Evolutionary conservation across 208 protist genomes (phyloP).

Genomic region (Vickermania spadyakhi): DNA sequence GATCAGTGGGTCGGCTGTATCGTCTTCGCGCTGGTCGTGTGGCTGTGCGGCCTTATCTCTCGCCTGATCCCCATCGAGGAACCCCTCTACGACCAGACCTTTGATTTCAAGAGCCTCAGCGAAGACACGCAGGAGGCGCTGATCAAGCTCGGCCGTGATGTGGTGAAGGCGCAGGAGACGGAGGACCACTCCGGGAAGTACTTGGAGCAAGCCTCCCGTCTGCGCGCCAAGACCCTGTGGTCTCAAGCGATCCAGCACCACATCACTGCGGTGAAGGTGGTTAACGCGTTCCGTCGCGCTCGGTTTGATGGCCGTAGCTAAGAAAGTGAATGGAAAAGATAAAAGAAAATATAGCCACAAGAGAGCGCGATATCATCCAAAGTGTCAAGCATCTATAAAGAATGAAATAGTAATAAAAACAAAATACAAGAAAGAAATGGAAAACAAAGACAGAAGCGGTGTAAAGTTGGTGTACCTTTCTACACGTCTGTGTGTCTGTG

Average conservation of each 20-base stretch:
- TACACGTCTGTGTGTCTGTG: too few species aligned
- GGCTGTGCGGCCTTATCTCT: constrained; percentile 25
- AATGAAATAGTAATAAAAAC: too few species aligned
- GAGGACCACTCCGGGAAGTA: constrained; percentile 27
- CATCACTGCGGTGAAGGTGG: constrained; percentile 26
- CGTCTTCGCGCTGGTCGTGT: constrained; percentile 18
- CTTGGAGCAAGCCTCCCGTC: constrained; percentile 25
- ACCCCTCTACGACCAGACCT: constrained; percentile 16
- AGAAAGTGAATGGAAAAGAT: too few species aligned
- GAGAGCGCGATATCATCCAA: too few species aligned
- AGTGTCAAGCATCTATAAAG: too few species aligned
- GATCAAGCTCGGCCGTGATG: constrained; percentile 29
- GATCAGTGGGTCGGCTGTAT: constrained; percentile 45
- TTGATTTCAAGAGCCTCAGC: constrained; percentile 24
- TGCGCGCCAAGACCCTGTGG: constrained; percentile 55
- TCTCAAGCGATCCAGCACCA: constrained; percentile 50
- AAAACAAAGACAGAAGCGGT: not conserved
- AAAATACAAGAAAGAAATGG: constrained; percentile 9
- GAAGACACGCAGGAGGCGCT: constrained; percentile 40
- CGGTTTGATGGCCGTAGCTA: constrained; percentile 24
- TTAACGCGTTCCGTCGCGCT: constrained; percentile 54
- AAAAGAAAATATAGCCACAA: too few species aligned
- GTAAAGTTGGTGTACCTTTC: too few species aligned
- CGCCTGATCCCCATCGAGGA: constrained; percentile 41
- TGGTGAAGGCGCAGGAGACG: constrained; percentile 32